Percentiles rank a stretch among this genome's conserved stretches.
Evolutionary conservation across 2,329 filamentous ascomycete genomes (phyloP).

Genomic region (Nemania sp.): DNA sequence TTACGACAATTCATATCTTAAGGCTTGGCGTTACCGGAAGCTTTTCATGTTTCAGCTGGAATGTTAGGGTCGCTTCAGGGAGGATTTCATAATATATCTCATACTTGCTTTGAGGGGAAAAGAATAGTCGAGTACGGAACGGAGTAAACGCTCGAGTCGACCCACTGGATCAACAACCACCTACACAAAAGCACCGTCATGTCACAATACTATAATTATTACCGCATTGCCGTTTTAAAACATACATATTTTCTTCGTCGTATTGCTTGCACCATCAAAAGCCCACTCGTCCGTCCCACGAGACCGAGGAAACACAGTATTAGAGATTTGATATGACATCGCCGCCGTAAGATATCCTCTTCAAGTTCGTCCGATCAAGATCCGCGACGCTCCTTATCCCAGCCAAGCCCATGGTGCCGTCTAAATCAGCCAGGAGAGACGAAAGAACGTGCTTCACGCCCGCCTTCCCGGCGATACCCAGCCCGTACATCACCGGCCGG

Average conservation of each 20-base stretch:
- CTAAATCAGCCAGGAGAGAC: slow-evolving; percentile 36
- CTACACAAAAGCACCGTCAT: background rate
- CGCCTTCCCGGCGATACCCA: slow-evolving; percentile 37
- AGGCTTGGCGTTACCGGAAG: background rate
- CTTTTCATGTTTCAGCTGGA: slow-evolving; percentile 2
- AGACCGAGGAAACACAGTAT: background rate
- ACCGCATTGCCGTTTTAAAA: background rate
- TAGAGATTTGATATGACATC: slow-evolving; percentile 42
- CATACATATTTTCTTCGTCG: background rate
- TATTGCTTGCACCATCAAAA: background rate
- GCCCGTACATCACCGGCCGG: slow-evolving; percentile 58
- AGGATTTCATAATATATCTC: slow-evolving; percentile 2
- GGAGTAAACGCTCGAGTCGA: background rate
- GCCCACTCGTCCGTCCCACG: background rate
- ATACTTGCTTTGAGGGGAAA: slow-evolving; percentile 1
- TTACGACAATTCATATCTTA: background rate
- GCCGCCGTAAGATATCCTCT: slow-evolving; percentile 41
- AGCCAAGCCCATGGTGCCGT: slow-evolving; percentile 37
- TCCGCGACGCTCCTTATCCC: slow-evolving; percentile 45
- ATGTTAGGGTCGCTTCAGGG: background rate
- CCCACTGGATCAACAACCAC: background rate
- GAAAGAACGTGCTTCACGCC: slow-evolving; percentile 37
- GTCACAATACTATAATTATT: background rate
- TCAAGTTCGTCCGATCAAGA: slow-evolving; percentile 43
- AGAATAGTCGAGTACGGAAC: background rate